Base-by-base conservation (phyloP, 768 basidiomycete species). In the Polyporus arcularius region DNA sequence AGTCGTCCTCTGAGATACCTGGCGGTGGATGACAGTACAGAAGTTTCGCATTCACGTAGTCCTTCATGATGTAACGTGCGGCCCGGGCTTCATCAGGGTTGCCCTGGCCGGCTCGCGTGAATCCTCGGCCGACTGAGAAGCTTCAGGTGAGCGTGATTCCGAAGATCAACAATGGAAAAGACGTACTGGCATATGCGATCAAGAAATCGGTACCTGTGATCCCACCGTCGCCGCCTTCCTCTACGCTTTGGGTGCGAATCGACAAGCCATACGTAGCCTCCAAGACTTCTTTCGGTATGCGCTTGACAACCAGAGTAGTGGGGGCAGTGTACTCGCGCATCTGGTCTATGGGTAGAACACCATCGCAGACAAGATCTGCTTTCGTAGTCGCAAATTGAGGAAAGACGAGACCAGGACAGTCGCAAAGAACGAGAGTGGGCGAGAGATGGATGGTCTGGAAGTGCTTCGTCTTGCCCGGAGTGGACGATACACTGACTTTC, bases 401-500 rank as follows among this genome's bases (percentile, higher is more conserved):
- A 71, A 98, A 98, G 40, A 99, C 97, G 39, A 98, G 79, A 70
- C 97, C 97, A 16, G 97, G 97, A 76, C 97, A 99, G 76, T 99
- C 97, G 67, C 96, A 98, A 18, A 99, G 84, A 48, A 89, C 79
- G 43, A 98, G 89, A 3, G 85, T 79, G 16, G 89, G 85, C 11
- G 94, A 95, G n/a, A 99, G 82, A 68, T 94, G 86, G 67, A 98
- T 95, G 0, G 97, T 98, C 74, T 99, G 97, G 77, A 98, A 98
- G 75, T 99, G 96, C 72, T 99, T 99, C 14, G 97, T 99, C 77
- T 98, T 92, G 63, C 97, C 97, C 0, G 97, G 97, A 0, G 97
- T 99, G 0, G 96, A 88, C 4, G 96, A 98, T 30, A 99, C 97
- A 71, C 94, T 97, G 64, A 99, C 97, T 81, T 92, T 94, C 79